These are phyloP conservation scores for Prosopis cineraria DNA, from an alignment of 306 rosid genomes.

Conservation along the genomic window DNA sequence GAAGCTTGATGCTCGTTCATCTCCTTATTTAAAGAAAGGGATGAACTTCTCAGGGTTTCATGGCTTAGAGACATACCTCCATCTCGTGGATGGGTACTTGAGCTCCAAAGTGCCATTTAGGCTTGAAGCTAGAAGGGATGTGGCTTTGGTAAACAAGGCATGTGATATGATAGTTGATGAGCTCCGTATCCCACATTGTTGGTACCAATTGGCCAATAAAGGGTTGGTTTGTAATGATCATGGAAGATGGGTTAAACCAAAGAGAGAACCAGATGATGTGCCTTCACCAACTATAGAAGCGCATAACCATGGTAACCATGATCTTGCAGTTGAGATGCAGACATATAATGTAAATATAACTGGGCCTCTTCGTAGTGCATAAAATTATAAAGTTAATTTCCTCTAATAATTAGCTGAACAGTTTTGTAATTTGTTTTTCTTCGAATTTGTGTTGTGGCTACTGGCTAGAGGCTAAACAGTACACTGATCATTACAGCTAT, in stretches of 20 bases:
- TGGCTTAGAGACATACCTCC: constrained; percentile 68
- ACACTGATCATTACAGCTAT: neutral
- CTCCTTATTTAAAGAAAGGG: constrained; percentile 58
- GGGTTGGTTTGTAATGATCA: constrained; percentile 61
- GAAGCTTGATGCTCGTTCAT: constrained; percentile 51
- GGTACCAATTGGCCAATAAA: constrained; percentile 68
- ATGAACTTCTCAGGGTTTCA: constrained; percentile 56
- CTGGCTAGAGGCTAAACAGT: neutral
- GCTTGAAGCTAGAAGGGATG: constrained; percentile 59
- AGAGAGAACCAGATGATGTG: constrained; percentile 61
- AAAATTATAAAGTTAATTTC: neutral
- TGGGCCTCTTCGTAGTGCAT: constrained; percentile 4
- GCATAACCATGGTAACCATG: constrained; percentile 21
- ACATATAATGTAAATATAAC: constrained; percentile 27
- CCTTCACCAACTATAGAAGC: constrained; percentile 58
- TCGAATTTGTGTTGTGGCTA: neutral
- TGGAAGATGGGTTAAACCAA: constrained; percentile 84
- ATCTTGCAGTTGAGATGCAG: constrained; percentile 29
- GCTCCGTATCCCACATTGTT: constrained; percentile 59
- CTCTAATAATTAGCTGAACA: neutral
- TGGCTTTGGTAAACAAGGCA: constrained; percentile 69
- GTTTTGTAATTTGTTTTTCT: neutral
- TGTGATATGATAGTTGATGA: constrained; percentile 65
- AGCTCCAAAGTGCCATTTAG: constrained; percentile 37
- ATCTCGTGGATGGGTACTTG: constrained; percentile 65